Evolutionary conservation across 2,329 filamentous ascomycete species (phyloP).

Genomic region (Colletotrichum melonis): DNA sequence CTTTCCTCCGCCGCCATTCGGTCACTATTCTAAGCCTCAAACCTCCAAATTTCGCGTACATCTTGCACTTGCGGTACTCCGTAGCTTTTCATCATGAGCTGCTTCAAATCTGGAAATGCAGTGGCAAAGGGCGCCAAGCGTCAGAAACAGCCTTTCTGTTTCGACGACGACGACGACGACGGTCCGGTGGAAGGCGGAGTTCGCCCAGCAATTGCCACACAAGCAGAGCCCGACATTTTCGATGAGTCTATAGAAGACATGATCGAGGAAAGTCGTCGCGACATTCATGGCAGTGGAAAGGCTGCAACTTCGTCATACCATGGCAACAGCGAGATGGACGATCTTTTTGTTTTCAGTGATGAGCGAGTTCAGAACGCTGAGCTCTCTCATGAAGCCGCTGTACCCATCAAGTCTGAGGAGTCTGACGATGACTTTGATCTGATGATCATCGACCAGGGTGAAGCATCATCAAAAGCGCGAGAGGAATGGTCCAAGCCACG

Average conservation of each 20-base stretch:
- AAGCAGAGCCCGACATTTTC: not conserved
- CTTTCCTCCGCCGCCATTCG: not conserved
- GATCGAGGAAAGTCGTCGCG: not conserved
- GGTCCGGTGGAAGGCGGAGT: too few species aligned
- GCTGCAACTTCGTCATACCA: not conserved
- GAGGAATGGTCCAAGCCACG: not conserved
- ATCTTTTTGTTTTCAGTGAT: not conserved
- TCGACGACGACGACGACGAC: not conserved
- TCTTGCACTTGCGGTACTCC: not conserved
- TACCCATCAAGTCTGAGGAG: not conserved
- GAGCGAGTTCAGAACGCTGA: not conserved
- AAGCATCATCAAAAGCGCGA: not conserved
- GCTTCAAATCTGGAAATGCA: not conserved
- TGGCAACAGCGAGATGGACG: not conserved
- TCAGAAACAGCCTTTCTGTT: not conserved
- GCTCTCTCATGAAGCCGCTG: rapidly evolving
- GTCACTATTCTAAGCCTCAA: not conserved
- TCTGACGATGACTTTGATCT: not conserved
- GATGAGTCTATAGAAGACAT: not conserved
- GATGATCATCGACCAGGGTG: not conserved
- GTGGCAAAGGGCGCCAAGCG: not conserved
- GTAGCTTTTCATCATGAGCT: not conserved
- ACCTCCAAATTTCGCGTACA: not conserved
- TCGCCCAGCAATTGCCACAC: too few species aligned
- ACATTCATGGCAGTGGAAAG: rapidly evolving